Conservation (phyloP, 345 rosid genomes). For the Raphanus sativus region DNA sequence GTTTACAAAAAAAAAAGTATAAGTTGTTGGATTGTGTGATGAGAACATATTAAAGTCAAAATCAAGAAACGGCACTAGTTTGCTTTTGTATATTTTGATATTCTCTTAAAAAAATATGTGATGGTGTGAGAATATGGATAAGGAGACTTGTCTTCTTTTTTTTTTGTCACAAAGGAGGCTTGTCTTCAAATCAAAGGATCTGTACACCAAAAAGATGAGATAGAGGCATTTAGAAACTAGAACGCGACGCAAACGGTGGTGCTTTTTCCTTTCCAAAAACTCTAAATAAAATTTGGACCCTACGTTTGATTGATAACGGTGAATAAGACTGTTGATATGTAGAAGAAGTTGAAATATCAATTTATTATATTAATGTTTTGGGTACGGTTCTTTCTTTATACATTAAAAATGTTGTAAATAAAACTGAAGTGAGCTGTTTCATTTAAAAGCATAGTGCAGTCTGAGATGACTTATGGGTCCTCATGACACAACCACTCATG, state of each 20-base stretch:
- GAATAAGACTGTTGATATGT: slow-evolving; percentile 1
- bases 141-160: too few relatives aligned
- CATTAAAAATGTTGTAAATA: slow-evolving; percentile 13
- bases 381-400: slow-evolving; percentile 15
- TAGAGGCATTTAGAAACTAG: background rate
- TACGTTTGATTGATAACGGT: slow-evolving; percentile 23
- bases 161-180: too few relatives aligned
- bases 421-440: slow-evolving; percentile 25
- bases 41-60: slow-evolving; percentile 13
- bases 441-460: slow-evolving; percentile 16
- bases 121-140: background rate
- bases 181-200: slow-evolving; percentile 21
- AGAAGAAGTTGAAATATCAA: background rate
- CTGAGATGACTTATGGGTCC: slow-evolving; percentile 23
- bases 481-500: background rate
- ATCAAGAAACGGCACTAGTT: slow-evolving; percentile 9
- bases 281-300: background rate
- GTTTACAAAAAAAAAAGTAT: too few relatives aligned
- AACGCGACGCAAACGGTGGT: slow-evolving; percentile 20
- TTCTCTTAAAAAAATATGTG: background rate
- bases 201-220: slow-evolving; percentile 9
- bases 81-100: slow-evolving; percentile 1
- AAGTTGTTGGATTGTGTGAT: background rate
- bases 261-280: background rate
- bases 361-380: background rate